Percentiles rank a stretch among this genome's conserved stretches.
Evolutionary conservation across 306 rosid genomes (phyloP).

Genomic region (Vachellia pachyceras): DNA sequence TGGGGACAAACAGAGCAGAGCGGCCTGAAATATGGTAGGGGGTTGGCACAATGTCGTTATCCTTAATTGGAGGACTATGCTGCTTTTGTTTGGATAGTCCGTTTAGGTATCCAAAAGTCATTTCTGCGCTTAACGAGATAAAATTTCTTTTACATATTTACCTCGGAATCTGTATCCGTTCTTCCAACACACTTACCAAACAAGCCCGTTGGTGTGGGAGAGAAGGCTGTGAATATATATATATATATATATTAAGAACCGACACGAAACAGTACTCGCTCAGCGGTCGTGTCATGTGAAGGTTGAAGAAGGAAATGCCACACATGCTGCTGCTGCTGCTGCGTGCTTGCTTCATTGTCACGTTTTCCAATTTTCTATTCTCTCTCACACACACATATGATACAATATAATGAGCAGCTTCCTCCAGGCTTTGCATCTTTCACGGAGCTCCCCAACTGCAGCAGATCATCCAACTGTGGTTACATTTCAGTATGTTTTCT

Average conservation of each 20-base stretch:
- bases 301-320: background rate
- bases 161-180: too few species aligned
- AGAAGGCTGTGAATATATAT: too few species aligned
- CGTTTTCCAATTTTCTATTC: constrained; percentile 11
- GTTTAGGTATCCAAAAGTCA: too few species aligned
- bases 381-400: background rate
- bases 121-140: too few species aligned
- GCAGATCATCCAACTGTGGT: constrained; percentile 20
- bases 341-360: background rate
- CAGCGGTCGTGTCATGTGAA: background rate
- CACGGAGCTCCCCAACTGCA: constrained; percentile 19
- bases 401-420: constrained; percentile 13
- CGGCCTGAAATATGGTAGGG: too few species aligned
- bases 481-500: constrained; percentile 15
- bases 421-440: background rate
- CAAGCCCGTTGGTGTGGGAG: too few species aligned
- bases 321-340: background rate
- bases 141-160: too few species aligned
- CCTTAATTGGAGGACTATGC: too few species aligned
- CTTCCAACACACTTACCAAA: too few species aligned
- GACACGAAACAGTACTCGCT: background rate
- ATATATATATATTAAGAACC: background rate
- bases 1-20: too few species aligned
- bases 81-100: too few species aligned
- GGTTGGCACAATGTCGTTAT: too few species aligned